phyloP scores from a whole-genome alignment of 495 filamentous ascomycete species.

The Zalerion maritima region DNA sequence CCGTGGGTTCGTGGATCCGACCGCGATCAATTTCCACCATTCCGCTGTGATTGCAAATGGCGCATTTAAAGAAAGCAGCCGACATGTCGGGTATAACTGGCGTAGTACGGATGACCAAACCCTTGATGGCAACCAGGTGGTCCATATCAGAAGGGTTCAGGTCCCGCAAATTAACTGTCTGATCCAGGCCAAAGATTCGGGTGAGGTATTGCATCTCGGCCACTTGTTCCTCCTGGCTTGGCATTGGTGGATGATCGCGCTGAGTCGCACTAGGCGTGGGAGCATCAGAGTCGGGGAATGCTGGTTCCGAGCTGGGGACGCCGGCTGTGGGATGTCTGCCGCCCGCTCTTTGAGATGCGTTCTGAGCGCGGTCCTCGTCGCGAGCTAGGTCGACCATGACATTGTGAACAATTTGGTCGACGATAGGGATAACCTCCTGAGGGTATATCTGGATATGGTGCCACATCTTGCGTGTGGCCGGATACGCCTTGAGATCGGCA shows the following conservation, averaged over 20 bases:
- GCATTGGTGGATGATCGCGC: conserved; percentile 10
- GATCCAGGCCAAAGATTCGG: conserved; percentile 77
- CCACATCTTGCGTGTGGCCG: conserved; percentile 83
- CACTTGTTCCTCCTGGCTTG: conserved; percentile 41
- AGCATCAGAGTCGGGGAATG: conserved; percentile 59
- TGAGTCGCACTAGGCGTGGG: conserved; percentile 16
- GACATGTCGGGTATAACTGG: conserved; percentile 98
- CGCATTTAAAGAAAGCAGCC: conserved; percentile 83
- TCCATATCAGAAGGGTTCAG: conserved; percentile 94
- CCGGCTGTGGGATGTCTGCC: too few species aligned
- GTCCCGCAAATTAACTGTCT: conserved; percentile 82
- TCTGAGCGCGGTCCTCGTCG: conserved; percentile 39
- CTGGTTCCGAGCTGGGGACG: conserved; percentile 55
- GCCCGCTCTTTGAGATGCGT: conserved; percentile 21
- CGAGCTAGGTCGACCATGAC: conserved; percentile 80
- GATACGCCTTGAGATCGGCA: conserved; percentile 83
- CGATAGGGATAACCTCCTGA: conserved; percentile 86
- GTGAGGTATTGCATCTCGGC: conserved; percentile 67
- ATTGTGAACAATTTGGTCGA: conserved; percentile 91
- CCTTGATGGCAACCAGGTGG: conserved; percentile 91
- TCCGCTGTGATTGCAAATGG: conserved; percentile 78
- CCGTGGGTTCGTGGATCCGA: conserved; percentile 86
- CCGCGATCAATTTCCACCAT: conserved; percentile 87
- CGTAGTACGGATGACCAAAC: conserved; percentile 88
- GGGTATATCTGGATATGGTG: conserved; percentile 87